Evolutionary conservation across 352 stramenopile genomes (phyloP).

Genomic region (Phytophthora cajani): DNA sequence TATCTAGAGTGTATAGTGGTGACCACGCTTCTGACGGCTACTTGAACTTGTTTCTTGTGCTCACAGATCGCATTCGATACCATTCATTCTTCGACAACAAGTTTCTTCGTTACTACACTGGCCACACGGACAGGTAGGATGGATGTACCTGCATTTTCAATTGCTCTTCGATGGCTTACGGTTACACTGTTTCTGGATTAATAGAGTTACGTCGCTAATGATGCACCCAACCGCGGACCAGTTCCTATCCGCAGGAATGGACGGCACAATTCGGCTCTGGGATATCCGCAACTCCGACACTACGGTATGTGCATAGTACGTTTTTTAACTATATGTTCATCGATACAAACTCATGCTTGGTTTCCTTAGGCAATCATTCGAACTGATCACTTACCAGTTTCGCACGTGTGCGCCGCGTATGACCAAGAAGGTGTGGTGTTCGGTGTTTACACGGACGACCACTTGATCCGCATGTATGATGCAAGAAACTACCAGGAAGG

Average conservation of each 20-base stretch:
- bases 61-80: constrained; percentile 82
- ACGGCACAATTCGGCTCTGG: constrained; percentile 82
- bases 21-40: not conserved
- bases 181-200: not conserved
- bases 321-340: not conserved
- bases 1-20: not conserved
- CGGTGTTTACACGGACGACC: constrained; percentile 85
- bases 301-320: constrained; percentile 33
- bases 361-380: constrained; percentile 63
- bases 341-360: not conserved
- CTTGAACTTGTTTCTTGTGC: constrained; percentile 6
- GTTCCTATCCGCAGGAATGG: constrained; percentile 83
- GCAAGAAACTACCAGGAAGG: constrained; percentile 88
- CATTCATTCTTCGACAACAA: constrained; percentile 92
- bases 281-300: constrained; percentile 78
- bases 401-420: constrained; percentile 76
- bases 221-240: constrained; percentile 88
- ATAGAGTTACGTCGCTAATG: constrained; percentile 82
- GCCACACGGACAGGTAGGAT: constrained; percentile 71
- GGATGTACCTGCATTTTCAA: not conserved
- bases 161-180: not conserved
- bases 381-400: constrained; percentile 64
- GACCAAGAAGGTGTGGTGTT: constrained; percentile 88
- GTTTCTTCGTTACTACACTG: constrained; percentile 88
- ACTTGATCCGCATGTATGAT: constrained; percentile 90